Conservation (phyloP, 768 basidiomycete species). For the Inosperma sp. region DNA sequence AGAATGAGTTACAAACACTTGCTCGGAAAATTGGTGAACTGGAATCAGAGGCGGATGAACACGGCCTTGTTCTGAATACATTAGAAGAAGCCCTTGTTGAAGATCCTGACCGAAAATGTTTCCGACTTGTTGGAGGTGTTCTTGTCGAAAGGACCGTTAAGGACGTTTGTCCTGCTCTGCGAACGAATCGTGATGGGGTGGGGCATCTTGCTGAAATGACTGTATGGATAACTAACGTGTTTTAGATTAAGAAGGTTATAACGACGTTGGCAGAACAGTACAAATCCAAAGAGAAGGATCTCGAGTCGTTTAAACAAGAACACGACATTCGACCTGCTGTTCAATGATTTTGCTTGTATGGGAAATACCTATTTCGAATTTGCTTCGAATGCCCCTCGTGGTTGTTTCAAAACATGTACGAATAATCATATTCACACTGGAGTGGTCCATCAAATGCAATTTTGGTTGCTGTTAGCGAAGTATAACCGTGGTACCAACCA, state of each 20-base stretch:
- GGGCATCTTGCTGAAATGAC: background rate
- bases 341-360: conserved; percentile 13
- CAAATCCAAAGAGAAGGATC: conserved; percentile 81
- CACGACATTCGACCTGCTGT: conserved; percentile 71
- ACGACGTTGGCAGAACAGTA: conserved; percentile 78
- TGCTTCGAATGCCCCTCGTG: too few species aligned
- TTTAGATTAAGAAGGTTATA: conserved; percentile 79
- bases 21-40: conserved; percentile 95
- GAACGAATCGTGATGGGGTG: conserved; percentile 87
- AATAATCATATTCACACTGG: too few species aligned
- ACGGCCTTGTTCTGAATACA: conserved; percentile 89
- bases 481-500: too few species aligned
- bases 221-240: conserved; percentile 12
- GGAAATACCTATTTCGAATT: too few species aligned
- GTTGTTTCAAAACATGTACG: too few species aligned
- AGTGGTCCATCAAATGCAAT: too few species aligned
- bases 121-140: conserved; percentile 92
- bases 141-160: conserved; percentile 94
- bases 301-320: conserved; percentile 73
- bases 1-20: conserved; percentile 86
- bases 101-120: conserved; percentile 91
- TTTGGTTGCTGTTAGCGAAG: too few species aligned
- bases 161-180: conserved; percentile 86
- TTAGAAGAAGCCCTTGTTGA: conserved; percentile 75
- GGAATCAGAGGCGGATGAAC: conserved; percentile 94